Percentiles rank a stretch among this genome's conserved stretches.
These are phyloP conservation scores for Arthrinium puccinioides DNA, from an alignment of 2,329 filamentous ascomycete genomes.

Conservation along the genomic window DNA sequence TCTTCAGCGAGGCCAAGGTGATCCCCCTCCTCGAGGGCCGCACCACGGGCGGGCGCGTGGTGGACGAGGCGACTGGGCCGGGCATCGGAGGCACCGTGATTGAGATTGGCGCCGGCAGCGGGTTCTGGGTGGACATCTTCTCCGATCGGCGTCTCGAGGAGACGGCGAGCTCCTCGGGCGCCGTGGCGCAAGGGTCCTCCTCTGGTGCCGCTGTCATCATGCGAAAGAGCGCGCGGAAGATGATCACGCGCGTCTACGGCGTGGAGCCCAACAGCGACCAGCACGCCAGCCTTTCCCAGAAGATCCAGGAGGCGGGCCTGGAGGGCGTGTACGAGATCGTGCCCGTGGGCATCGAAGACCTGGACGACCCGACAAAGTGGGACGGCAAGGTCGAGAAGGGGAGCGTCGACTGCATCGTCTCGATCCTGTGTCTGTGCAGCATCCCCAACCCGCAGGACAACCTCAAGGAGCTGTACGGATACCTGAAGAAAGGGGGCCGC, in stretches of 20 bases:
- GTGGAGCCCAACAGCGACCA: conserved; percentile 56
- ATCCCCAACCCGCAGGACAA: conserved; percentile 53
- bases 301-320: conserved; percentile 44
- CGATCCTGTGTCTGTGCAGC: conserved; percentile 55
- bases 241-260: conserved; percentile 47
- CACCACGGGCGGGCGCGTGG: conserved; percentile 27
- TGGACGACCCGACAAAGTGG: conserved; percentile 34
- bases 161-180: background rate
- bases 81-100: conserved; percentile 45
- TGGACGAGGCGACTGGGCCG: conserved; percentile 23
- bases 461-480: conserved; percentile 45
- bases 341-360: conserved; percentile 54
- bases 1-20: conserved; percentile 33
- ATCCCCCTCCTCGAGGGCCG: conserved; percentile 48
- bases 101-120: conserved; percentile 56
- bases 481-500: conserved; percentile 52
- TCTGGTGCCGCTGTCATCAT: background rate
- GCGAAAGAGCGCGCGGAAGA: conserved; percentile 4
- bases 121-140: conserved; percentile 53
- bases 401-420: conserved; percentile 52
- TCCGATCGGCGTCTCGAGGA: conserved; percentile 14
- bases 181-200: background rate
- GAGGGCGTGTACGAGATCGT: conserved; percentile 53
- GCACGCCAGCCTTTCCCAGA: conserved; percentile 37
- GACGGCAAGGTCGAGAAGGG: conserved; percentile 39